A percentile compares a stretch with the other conserved stretches of the same genome.
phyloP scores from a whole-genome alignment of 2,329 filamentous ascomycete species.

The Sphaerulina musiva region DNA sequence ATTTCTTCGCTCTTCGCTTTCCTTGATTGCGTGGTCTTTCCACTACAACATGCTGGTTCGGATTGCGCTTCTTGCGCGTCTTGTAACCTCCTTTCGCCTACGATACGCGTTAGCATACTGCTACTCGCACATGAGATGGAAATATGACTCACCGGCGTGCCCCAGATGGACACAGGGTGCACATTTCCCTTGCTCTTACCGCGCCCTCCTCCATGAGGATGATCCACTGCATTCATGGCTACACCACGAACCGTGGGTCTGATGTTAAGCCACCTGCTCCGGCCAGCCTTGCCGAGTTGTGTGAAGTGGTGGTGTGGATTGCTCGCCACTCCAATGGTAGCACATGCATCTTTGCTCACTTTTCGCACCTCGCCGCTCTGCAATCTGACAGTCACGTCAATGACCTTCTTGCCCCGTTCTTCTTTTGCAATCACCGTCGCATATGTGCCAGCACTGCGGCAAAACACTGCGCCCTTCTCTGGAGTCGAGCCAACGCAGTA shows the following conservation, averaged over 20 bases:
- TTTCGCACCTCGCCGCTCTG: conserved; percentile 89
- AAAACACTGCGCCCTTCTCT: conserved; percentile 76
- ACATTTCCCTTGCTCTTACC: conserved; percentile 99
- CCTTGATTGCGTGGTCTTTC: conserved; percentile 82
- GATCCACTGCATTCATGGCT: conserved; percentile 98
- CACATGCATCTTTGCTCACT: conserved; percentile 86
- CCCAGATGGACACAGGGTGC: conserved; percentile 93
- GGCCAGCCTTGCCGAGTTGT: conserved; percentile 89
- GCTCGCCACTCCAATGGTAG: conserved; percentile 88
- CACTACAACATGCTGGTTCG: conserved; percentile 86
- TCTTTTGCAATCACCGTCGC: conserved; percentile 86
- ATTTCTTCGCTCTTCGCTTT: conserved; percentile 56
- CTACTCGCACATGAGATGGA: background rate
- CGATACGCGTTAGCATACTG: conserved; percentile 17
- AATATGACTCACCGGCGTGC: conserved; percentile 67
- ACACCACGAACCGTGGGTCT: conserved; percentile 92
- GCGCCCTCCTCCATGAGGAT: conserved; percentile 97
- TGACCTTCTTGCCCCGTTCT: conserved; percentile 62
- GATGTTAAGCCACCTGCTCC: conserved; percentile 88
- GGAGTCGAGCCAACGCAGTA: conserved; percentile 78
- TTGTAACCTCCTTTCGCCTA: conserved; percentile 80
- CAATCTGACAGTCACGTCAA: conserved; percentile 75
- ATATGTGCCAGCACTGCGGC: conserved; percentile 87
- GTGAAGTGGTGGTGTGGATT: conserved; percentile 86
- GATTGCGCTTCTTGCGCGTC: conserved; percentile 79